Percentiles rank a stretch among this genome's conserved stretches.
Evolutionary conservation across 1,139 yeast species (phyloP).

Genomic region (Schwanniomyces etchellsii): DNA sequence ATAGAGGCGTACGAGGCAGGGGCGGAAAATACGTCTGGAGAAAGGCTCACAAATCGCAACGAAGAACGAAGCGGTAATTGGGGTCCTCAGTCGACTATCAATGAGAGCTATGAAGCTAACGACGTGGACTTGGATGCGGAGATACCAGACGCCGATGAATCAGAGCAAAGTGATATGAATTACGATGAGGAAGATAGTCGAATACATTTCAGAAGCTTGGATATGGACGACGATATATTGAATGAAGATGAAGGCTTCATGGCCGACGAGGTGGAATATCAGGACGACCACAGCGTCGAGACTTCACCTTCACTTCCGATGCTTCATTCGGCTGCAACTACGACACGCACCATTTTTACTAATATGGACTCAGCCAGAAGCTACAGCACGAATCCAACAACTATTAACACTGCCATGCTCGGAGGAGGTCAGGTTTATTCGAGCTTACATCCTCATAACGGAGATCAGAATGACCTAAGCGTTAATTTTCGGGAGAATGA

Average conservation of each 20-base stretch:
- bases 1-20: conserved; percentile 8
- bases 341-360: conserved; percentile 10
- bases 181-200: conserved; percentile 5
- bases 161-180: conserved; percentile 6
- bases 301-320: conserved; percentile 10
- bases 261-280: conserved; percentile 58
- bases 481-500: no score
- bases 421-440: no score
- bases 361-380: conserved; percentile 14
- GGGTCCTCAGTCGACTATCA: conserved; percentile 1
- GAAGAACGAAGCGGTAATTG: not conserved
- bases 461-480: no score
- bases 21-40: conserved; percentile 9
- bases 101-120: conserved; percentile 5
- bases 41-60: not conserved
- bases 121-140: conserved; percentile 44
- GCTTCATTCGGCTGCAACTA: conserved; percentile 17
- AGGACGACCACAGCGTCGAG: conserved; percentile 43
- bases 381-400: conserved; percentile 15
- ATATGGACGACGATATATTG: conserved; percentile 12
- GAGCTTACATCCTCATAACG: no score
- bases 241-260: conserved; percentile 40
- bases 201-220: conserved; percentile 1
- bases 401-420: conserved; percentile 5
- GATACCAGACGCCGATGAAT: conserved; percentile 36